Evolutionary conservation across 192 early-diverging fungal species (phyloP).

Genomic region (Gamsiella multidivaricata): DNA sequence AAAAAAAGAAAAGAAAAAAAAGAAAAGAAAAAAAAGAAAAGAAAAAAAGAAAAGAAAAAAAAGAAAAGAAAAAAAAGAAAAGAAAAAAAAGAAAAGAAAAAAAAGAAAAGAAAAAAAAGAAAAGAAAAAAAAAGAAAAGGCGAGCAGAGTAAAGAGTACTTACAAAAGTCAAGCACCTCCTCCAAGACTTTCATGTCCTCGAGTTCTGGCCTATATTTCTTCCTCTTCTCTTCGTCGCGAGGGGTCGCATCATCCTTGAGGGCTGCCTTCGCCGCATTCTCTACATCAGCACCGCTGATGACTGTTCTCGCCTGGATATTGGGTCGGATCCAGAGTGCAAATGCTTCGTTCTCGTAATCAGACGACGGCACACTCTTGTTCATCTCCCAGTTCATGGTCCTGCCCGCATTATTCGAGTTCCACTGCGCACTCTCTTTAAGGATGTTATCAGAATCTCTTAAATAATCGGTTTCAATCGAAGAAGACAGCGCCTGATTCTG

Average conservation of each 20-base stretch:
- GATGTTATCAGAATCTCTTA: background rate
- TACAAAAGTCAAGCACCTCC: slow-evolving; percentile 47
- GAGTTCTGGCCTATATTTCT: slow-evolving; percentile 14
- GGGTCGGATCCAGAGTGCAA: slow-evolving; percentile 43
- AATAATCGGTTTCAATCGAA: background rate
- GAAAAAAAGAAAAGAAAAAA: background rate
- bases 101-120: background rate
- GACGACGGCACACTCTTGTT: slow-evolving; percentile 22
- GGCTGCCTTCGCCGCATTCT: slow-evolving; percentile 8
- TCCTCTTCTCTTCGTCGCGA: slow-evolving; percentile 1
- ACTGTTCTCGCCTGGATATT: slow-evolving; percentile 15
- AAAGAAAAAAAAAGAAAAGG: background rate
- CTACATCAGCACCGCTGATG: slow-evolving; percentile 35
- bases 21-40: background rate
- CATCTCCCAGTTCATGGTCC: slow-evolving; percentile 24
- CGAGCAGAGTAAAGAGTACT: background rate
- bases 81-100: background rate
- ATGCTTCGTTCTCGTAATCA: slow-evolving; percentile 36
- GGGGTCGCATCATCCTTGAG: background rate
- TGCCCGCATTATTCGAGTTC: background rate
- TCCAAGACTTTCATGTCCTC: slow-evolving; percentile 38
- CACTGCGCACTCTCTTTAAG: background rate
- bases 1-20: background rate
- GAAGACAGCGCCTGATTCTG: background rate
- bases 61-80: background rate